Percentiles rank a stretch among this genome's conserved stretches.
phyloP scores from a whole-genome alignment of 2,329 filamentous ascomycete species.

The Coleophoma eucalyptorum region DNA sequence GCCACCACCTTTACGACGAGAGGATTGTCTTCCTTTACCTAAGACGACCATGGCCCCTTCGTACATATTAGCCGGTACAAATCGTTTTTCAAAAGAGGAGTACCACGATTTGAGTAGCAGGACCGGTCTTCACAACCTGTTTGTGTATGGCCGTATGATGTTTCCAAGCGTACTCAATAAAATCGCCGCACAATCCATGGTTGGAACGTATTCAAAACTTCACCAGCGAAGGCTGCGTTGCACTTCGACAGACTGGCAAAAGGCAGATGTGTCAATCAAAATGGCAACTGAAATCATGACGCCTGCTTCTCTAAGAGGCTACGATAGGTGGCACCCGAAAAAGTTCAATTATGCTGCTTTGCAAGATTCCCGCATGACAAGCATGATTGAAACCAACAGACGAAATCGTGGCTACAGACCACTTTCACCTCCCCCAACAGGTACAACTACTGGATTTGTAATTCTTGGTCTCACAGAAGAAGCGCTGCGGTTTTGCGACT shows the following conservation, averaged over 20 bases:
- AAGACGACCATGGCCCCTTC: background rate
- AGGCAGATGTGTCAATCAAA: background rate
- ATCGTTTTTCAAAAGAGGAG: background rate
- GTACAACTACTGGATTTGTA: background rate
- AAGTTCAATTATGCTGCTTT: background rate
- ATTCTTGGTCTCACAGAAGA: background rate
- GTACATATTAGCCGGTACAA: background rate
- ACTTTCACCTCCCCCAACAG: background rate
- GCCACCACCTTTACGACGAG: background rate
- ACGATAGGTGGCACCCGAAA: background rate
- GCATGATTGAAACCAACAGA: background rate
- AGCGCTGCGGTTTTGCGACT: background rate
- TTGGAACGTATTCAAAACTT: background rate
- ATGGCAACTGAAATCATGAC: background rate
- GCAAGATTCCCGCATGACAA: background rate
- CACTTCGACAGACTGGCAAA: background rate
- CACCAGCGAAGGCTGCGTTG: background rate
- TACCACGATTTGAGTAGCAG: background rate
- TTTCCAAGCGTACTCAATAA: background rate
- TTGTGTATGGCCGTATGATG: background rate
- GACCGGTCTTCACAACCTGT: background rate
- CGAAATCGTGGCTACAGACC: background rate
- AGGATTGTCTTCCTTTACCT: background rate
- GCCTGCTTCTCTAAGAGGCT: background rate
- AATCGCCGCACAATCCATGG: background rate